A percentile compares a stretch with the other conserved stretches of the same genome.
phyloP scores from a whole-genome alignment of 1,139 yeast genomes.

The Kodamaea anthophila region DNA sequence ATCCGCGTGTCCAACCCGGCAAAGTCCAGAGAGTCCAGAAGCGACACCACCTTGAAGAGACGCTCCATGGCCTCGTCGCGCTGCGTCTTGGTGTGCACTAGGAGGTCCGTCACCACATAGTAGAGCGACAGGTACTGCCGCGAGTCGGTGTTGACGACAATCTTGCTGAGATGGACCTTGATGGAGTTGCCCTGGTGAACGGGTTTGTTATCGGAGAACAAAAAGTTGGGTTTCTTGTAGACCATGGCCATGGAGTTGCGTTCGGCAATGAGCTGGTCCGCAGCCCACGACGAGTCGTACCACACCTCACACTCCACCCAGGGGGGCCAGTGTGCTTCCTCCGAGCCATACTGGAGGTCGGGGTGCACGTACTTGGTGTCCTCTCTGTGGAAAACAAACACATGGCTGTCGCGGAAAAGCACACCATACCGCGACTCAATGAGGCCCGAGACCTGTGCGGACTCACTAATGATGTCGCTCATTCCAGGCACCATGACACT shows the following conservation, averaged over 20 bases:
- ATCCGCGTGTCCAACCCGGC: slow-evolving; percentile 50
- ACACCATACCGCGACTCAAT: slow-evolving; percentile 73
- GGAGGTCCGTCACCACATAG: slow-evolving; percentile 56
- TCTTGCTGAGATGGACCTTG: slow-evolving; percentile 58
- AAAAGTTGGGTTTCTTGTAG: slow-evolving; percentile 58
- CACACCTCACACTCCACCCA: slow-evolving; percentile 74
- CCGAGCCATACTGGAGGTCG: slow-evolving; percentile 20
- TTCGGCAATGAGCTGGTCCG: slow-evolving; percentile 54
- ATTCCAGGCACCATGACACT: slow-evolving; percentile 47
- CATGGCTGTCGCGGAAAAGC: slow-evolving; percentile 60
- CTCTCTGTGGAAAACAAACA: slow-evolving; percentile 54
- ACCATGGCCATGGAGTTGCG: slow-evolving; percentile 58
- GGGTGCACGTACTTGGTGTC: slow-evolving; percentile 20
- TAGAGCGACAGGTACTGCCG: slow-evolving; percentile 64
- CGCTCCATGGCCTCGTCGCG: slow-evolving; percentile 52
- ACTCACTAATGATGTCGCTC: slow-evolving; percentile 37
- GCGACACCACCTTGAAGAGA: slow-evolving; percentile 58
- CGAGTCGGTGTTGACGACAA: slow-evolving; percentile 68
- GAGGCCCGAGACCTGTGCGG: slow-evolving; percentile 34
- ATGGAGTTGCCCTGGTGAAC: slow-evolving; percentile 24
- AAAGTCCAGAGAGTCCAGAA: slow-evolving; percentile 64
- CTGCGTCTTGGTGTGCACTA: slow-evolving; percentile 58
- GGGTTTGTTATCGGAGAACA: slow-evolving; percentile 37
- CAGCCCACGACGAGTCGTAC: slow-evolving; percentile 56
- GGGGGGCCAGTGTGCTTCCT: slow-evolving; percentile 62